phyloP scores from a whole-genome alignment of 306 rosid species.

The Pyrus communis region DNA sequence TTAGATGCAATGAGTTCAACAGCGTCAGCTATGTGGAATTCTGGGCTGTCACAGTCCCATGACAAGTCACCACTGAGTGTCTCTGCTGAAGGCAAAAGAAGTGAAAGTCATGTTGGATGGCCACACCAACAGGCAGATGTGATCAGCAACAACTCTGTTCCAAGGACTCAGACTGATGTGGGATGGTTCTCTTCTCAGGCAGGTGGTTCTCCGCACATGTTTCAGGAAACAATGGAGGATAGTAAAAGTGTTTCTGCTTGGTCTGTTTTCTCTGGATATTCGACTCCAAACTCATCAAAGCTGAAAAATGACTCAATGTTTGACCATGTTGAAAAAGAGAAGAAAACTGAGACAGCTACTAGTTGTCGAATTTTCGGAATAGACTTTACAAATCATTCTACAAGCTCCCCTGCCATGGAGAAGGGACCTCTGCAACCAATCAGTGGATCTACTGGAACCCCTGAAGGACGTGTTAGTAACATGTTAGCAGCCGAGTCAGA shows the following conservation, averaged over 20 bases:
- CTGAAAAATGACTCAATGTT: constrained; percentile 28
- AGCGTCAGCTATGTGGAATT: constrained; percentile 47
- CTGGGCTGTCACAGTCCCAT: constrained; percentile 34
- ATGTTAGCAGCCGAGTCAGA: constrained; percentile 44
- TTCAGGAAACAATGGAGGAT: constrained; percentile 58
- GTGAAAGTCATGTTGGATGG: constrained; percentile 41
- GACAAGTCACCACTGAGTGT: constrained; percentile 40
- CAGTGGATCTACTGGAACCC: constrained; percentile 8
- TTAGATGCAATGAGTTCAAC: constrained; percentile 46
- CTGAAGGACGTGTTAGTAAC: constrained; percentile 39
- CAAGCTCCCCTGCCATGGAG: constrained; percentile 26
- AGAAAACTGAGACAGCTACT: constrained; percentile 49
- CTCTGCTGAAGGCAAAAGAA: constrained; percentile 41
- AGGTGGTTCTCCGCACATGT: constrained; percentile 35
- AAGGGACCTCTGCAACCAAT: constrained; percentile 26
- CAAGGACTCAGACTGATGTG: constrained; percentile 50
- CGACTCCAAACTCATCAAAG: constrained; percentile 34
- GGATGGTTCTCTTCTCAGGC: constrained; percentile 56
- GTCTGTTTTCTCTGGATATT: constrained; percentile 31
- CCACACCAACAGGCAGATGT: constrained; percentile 44
- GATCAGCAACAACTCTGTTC: constrained; percentile 33
- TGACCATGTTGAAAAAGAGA: constrained; percentile 51
- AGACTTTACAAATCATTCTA: constrained; percentile 45
- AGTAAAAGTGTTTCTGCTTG: constrained; percentile 43
- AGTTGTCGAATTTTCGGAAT: constrained; percentile 70